These are phyloP conservation scores for Nitzschia putrida DNA, from an alignment of 108 stramenopile genomes.

Conservation along the genomic window DNA sequence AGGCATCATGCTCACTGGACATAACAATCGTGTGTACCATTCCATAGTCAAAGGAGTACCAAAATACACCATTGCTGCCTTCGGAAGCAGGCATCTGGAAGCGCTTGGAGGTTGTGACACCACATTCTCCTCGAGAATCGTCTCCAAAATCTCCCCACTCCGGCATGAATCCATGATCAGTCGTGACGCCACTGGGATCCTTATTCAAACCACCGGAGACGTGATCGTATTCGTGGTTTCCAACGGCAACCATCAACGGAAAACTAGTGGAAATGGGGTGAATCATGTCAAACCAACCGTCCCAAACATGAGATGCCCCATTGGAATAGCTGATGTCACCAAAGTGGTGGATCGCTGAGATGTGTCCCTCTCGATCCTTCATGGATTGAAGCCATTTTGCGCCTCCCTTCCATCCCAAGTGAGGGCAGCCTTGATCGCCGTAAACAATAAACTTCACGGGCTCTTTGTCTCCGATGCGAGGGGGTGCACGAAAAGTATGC, in stretches of 20 bases:
- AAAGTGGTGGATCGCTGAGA: conserved; percentile 65
- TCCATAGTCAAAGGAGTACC: conserved; percentile 67
- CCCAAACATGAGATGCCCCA: conserved; percentile 74
- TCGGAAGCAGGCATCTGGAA: conserved; percentile 64
- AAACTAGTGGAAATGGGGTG: conserved; percentile 64
- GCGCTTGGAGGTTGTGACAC: conserved; percentile 64
- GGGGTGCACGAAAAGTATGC: conserved; percentile 31
- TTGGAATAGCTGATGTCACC: conserved; percentile 71
- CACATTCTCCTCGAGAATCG: conserved; percentile 79
- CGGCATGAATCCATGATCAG: conserved; percentile 53
- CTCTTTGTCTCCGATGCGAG: conserved; percentile 5
- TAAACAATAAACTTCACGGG: conserved; percentile 60
- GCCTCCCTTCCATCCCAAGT: conserved; percentile 21
- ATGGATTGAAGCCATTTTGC: conserved; percentile 30
- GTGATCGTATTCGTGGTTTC: conserved; percentile 91
- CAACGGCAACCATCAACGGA: conserved; percentile 77
- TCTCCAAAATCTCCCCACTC: conserved; percentile 60
- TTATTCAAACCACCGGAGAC: conserved; percentile 48
- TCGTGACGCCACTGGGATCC: conserved; percentile 62
- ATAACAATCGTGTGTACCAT: conserved; percentile 71
- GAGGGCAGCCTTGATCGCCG: conserved; percentile 66
- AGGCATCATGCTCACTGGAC: conserved; percentile 69
- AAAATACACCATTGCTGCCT: conserved; percentile 69
- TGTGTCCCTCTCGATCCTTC: conserved; percentile 33
- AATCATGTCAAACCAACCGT: conserved; percentile 73